Evolutionary conservation across 75 land plant species (phyloP), one percentile per base, ranked within the genome.

Genomic region (Azolla pinnata): DNA sequence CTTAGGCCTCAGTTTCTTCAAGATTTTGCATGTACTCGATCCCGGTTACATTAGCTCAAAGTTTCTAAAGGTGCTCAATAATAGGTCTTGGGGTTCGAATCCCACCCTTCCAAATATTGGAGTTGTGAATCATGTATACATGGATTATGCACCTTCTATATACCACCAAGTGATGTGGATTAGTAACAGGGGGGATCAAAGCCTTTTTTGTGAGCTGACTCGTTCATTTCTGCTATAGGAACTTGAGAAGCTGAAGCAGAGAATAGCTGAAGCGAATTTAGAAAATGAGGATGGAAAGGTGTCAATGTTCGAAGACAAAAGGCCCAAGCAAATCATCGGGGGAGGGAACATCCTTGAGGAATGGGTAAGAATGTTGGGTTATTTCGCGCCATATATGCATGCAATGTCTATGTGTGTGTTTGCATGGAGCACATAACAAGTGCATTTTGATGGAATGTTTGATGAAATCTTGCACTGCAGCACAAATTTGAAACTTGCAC

Each of bases 301-400:
- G 63, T 82, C 98, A 19, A 35, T 35, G 44, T 61, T 79, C 23
- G 90, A 85, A 68, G 87, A 89, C 20, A 72, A 70, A 14, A 79
- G 70, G 7, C 80, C 84, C 1, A 26, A 1, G 2, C 56, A 52
- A 46, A 71, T 89, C 34, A 70, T 81, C 57, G 81, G 86, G 30
- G 85, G 76, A 65, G 96, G 86, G 59, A 90, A 86, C 34, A 85
- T 93, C 28, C 80, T 93, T 26, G 98, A 93, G 75, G 98, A 88
- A 83, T 93, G 98, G 98, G 96, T 93, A 53, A 69, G 64, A 46
- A 46, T 14, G 2, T 46, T 18, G 4, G 17, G 49, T 46, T 46
- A 17, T 46, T 46, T 38, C 42, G 7, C 42, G 12, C 4, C 14
- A 17, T 46, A 46, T 23, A 46, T 46, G 49, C 2, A 3, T 46